Conservation (phyloP, 805 yeast genomes). For the Metschnikowia aberdeeniae region DNA sequence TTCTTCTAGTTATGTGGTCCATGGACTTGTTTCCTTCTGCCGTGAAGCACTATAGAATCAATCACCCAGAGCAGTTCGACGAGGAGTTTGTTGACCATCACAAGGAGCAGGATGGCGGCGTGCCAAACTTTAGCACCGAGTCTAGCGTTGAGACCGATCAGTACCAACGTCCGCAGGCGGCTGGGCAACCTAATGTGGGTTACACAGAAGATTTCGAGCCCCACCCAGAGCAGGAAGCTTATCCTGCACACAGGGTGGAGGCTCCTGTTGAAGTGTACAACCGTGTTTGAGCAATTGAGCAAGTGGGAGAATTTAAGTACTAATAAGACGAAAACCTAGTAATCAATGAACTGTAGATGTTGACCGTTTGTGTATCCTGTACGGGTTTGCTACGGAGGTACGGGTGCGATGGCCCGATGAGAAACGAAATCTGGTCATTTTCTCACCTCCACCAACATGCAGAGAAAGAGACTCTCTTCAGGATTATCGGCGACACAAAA, state of each 20-base stretch:
- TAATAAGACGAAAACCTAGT: too few relatives aligned
- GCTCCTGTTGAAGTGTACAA: not conserved
- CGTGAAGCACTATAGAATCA: conserved; percentile 26
- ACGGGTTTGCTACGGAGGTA: not conserved
- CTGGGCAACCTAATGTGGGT: not conserved
- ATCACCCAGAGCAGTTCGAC: conserved; percentile 27
- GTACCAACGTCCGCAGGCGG: not conserved
- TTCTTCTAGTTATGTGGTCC: conserved; percentile 57
- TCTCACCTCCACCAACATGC: conserved; percentile 11
- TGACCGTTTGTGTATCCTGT: not conserved
- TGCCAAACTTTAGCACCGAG: not conserved
- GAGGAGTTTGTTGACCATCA: conserved; percentile 20
- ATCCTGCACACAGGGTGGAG: not conserved
- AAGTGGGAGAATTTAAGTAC: too few relatives aligned
- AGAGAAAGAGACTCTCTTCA: conserved; percentile 34
- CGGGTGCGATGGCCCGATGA: conserved; percentile 4
- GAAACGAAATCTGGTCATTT: not conserved
- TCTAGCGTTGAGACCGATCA: not conserved
- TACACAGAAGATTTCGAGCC: too few relatives aligned
- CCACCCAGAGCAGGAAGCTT: not conserved
- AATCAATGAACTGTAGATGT: not conserved
- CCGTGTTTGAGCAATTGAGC: not conserved
- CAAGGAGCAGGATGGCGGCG: not conserved
- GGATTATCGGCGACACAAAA: conserved; percentile 70
- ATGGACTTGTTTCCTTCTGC: conserved; percentile 70